A percentile compares a stretch with the other conserved stretches of the same genome.
Evolutionary conservation across 2,329 filamentous ascomycete species (phyloP).

Genomic region (Sporothrix euskadiensis): DNA sequence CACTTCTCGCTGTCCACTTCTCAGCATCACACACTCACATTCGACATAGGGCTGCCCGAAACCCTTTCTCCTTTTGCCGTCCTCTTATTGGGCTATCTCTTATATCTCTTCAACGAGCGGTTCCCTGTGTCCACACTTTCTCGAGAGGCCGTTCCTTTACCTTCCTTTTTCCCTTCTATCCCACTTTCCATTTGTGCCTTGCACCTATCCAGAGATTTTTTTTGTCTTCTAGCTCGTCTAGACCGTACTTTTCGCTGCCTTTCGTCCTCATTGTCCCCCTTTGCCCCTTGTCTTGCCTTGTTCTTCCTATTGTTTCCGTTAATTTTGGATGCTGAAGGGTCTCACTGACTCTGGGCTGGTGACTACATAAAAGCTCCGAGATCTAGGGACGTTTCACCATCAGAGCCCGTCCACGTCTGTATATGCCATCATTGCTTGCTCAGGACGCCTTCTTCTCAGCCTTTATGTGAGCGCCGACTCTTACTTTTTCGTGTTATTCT

Average conservation of each 20-base stretch:
- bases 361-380: slow-evolving; percentile 22
- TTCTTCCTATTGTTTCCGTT: slow-evolving; percentile 9
- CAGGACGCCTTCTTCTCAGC: background rate
- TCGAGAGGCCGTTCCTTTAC: background rate
- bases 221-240: slow-evolving; percentile 10
- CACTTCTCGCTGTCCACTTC: background rate
- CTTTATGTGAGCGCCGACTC: background rate
- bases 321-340: background rate
- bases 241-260: background rate
- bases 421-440: background rate
- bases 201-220: background rate
- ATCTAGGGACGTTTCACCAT: background rate
- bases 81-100: background rate
- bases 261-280: background rate
- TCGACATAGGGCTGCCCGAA: background rate
- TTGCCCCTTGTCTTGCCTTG: background rate
- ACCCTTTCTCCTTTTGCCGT: background rate
- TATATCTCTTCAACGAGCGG: background rate
- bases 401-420: background rate
- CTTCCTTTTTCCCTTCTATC: slow-evolving; percentile 19
- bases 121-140: slow-evolving; percentile 5
- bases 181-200: slow-evolving; percentile 1
- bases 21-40: background rate
- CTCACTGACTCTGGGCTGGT: slow-evolving; percentile 21
- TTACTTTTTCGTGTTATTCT: background rate